These are phyloP conservation scores for Discostella stelligeroides DNA, from an alignment of 108 stramenopile genomes.

Conservation along the genomic window DNA sequence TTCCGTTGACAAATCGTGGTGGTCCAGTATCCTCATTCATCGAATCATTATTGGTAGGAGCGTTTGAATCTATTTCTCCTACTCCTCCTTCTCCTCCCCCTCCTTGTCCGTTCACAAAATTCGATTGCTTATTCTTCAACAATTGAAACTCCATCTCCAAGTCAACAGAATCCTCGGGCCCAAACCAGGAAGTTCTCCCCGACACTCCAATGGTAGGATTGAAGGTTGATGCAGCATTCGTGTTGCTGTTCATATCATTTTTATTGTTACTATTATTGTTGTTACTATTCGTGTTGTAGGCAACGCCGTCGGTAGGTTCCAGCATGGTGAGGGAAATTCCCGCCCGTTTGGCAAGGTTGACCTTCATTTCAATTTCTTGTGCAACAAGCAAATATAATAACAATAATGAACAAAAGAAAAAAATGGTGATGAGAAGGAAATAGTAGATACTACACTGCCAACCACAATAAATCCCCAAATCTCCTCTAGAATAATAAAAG, in stretches of 20 bases:
- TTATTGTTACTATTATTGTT: conserved; percentile 3
- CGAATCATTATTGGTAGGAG: background rate
- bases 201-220: conserved; percentile 5
- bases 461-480: too few relatives aligned
- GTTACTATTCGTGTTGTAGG: conserved; percentile 21
- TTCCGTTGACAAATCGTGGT: conserved; percentile 49
- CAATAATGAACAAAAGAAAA: too few relatives aligned
- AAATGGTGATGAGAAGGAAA: too few relatives aligned
- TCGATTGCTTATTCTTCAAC: conserved; percentile 3
- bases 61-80: background rate
- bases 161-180: conserved; percentile 66
- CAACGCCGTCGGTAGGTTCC: conserved; percentile 53
- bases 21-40: conserved; percentile 8
- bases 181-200: conserved; percentile 58
- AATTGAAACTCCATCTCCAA: conserved; percentile 36
- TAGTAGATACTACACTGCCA: too few relatives aligned
- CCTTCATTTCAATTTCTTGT: conserved; percentile 58
- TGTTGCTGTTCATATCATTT: background rate
- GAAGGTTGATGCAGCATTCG: conserved; percentile 5
- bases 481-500: background rate
- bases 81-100: background rate
- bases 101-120: conserved; percentile 1
- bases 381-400: too few relatives aligned
- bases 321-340: conserved; percentile 66
- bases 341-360: conserved; percentile 48